Evolutionary conservation across 73 alveolate genomes (phyloP).

Genomic region (Uronychia binucleata): DNA sequence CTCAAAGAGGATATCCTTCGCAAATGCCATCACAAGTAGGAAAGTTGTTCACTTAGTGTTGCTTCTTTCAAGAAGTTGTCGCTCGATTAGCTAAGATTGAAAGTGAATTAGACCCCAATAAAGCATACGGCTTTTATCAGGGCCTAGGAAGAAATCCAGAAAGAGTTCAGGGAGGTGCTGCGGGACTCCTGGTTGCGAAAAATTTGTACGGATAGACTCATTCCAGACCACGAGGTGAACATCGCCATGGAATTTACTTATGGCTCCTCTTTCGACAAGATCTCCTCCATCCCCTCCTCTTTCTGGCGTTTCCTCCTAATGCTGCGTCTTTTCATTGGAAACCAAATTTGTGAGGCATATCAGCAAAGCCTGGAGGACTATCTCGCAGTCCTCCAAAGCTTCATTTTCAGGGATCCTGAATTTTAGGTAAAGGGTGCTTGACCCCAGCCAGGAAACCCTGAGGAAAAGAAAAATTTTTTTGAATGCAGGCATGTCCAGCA

Average conservation of each 20-base stretch:
- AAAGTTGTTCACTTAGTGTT: not conserved
- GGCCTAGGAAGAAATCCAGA: not conserved
- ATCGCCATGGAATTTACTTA: not conserved
- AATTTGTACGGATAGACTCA: not conserved
- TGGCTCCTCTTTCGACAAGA: not conserved
- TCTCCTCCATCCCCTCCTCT: not conserved
- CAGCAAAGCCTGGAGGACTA: not conserved
- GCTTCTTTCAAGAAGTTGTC: not conserved
- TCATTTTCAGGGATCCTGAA: not conserved
- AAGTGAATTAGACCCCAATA: not conserved
- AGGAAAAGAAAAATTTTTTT: not conserved
- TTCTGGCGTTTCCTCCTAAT: not conserved
- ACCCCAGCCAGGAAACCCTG: not conserved
- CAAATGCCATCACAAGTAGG: not conserved
- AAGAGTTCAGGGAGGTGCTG: not conserved
- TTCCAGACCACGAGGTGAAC: not conserved
- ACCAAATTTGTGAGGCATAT: not conserved
- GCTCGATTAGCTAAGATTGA: not conserved
- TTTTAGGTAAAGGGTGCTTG: not conserved
- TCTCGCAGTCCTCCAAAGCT: not conserved
- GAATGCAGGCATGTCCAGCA: not conserved
- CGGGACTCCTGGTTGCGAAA: not conserved
- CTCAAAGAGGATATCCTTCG: not conserved
- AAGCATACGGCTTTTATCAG: not conserved
- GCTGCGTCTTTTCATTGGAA: not conserved